These are phyloP conservation scores for Solanum pennellii DNA, from an alignment of 257 asterid species.

Conservation along the genomic window DNA sequence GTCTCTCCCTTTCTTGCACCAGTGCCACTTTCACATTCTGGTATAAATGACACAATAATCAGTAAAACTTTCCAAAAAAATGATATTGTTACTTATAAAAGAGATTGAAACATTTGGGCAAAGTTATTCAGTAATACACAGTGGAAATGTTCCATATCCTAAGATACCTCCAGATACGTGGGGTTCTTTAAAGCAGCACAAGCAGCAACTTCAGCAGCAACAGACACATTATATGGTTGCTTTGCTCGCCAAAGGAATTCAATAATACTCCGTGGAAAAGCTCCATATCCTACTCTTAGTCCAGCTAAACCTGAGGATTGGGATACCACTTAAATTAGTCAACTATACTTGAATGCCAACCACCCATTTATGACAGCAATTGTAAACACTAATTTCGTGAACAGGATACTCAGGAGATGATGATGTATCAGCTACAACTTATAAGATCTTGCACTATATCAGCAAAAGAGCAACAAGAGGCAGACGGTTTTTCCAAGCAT, in stretches of 20 bases:
- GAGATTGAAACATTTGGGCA: background rate
- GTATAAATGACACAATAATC: conserved; percentile 5
- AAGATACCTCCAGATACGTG: conserved; percentile 65
- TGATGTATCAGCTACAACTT: background rate
- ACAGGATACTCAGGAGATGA: background rate
- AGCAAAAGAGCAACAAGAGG: background rate
- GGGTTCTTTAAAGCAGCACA: conserved; percentile 88
- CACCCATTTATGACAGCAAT: background rate
- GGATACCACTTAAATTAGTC: background rate
- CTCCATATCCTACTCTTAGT: conserved; percentile 90
- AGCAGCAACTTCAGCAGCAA: conserved; percentile 95
- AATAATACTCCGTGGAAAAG: conserved; percentile 85
- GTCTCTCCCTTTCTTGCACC: conserved; percentile 81
- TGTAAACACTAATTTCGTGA: background rate
- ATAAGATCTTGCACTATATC: background rate
- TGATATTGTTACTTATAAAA: background rate
- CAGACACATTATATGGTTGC: conserved; percentile 96
- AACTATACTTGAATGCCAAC: background rate
- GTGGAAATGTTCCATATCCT: background rate
- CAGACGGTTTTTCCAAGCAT: background rate
- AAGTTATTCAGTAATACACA: background rate
- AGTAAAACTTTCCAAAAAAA: background rate
- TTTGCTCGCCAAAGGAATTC: conserved; percentile 95
- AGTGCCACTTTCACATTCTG: conserved; percentile 89
- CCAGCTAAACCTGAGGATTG: conserved; percentile 76